phyloP scores from a whole-genome alignment of 345 rosid genomes.

The Lepidium africanum region DNA sequence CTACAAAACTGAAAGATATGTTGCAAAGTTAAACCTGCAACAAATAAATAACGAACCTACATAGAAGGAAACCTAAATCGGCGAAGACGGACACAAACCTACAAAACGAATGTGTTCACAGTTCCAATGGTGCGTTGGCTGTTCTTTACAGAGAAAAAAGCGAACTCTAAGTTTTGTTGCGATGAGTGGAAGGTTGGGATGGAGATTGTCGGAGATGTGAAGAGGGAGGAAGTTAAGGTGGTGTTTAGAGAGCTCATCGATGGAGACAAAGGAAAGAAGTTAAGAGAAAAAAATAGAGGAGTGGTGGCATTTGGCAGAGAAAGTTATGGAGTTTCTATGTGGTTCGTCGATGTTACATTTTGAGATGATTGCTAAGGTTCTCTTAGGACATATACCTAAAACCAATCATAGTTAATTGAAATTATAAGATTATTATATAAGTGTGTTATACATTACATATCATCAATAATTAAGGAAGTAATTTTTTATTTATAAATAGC shows the following conservation, averaged over 20 bases:
- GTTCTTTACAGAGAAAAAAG: slow-evolving; percentile 51
- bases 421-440: neutral
- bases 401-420: neutral
- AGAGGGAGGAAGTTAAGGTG: slow-evolving; percentile 37
- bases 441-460: neutral
- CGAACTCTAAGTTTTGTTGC: slow-evolving; percentile 38
- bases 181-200: slow-evolving; percentile 47
- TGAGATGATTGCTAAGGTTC: slow-evolving; percentile 22
- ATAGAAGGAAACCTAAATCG: too few species aligned
- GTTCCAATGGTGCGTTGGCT: slow-evolving; percentile 56
- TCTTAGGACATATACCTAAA: slow-evolving; percentile 8
- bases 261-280: slow-evolving; percentile 38
- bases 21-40: too few species aligned
- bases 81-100: too few species aligned
- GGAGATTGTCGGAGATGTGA: slow-evolving; percentile 45
- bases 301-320: slow-evolving; percentile 29
- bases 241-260: slow-evolving; percentile 45
- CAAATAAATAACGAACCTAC: too few species aligned
- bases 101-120: too few species aligned
- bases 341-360: slow-evolving; percentile 35
- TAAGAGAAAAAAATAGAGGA: slow-evolving; percentile 34
- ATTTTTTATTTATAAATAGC: too few species aligned
- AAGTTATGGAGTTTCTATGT: neutral
- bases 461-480: neutral
- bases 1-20: too few species aligned